Evolutionary conservation across 495 filamentous ascomycete species (phyloP).

Genomic region (Podospora tetraspora): DNA sequence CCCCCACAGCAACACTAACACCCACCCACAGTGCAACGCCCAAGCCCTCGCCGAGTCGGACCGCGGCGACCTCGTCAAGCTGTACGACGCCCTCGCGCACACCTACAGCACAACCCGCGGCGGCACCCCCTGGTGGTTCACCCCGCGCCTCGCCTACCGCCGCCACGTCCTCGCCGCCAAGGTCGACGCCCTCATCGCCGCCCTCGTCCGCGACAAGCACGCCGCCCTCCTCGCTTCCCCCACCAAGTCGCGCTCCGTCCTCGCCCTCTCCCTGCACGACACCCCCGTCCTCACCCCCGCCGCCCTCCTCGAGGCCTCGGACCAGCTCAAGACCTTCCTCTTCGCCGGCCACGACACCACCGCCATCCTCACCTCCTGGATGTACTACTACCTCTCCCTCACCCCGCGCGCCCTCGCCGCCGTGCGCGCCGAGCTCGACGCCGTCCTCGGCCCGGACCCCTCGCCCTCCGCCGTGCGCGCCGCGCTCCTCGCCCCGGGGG

Average conservation of each 20-base stretch:
- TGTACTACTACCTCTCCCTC: conserved; percentile 43
- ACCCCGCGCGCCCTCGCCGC: conserved; percentile 36
- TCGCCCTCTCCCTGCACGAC: conserved; percentile 31
- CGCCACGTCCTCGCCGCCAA: conserved; percentile 14
- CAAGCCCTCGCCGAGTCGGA: conserved; percentile 20
- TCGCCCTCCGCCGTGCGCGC: conserved; percentile 21
- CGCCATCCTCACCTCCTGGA: conserved; percentile 34
- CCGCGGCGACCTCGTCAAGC: conserved; percentile 25
- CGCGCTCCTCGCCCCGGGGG: conserved; percentile 19
- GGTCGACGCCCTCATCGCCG: conserved; percentile 19
- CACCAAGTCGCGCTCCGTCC: conserved; percentile 26
- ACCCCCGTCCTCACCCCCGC: conserved; percentile 19
- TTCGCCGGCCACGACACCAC: conserved; percentile 51
- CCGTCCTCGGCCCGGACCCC: conserved; percentile 30
- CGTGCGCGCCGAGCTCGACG: conserved; percentile 44
- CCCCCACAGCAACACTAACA: neutral
- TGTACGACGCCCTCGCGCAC: conserved; percentile 25
- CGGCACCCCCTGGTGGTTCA: conserved; percentile 21
- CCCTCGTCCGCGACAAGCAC: conserved; percentile 26
- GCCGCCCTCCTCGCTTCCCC: neutral
- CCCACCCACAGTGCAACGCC: conserved; percentile 23
- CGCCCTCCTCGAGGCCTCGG: conserved; percentile 22
- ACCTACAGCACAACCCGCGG: conserved; percentile 17
- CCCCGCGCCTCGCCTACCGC: conserved; percentile 13
- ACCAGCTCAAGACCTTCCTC: conserved; percentile 42